Evolutionary conservation across 768 basidiomycete species (phyloP).

Genomic region (Psilocybe cubensis): DNA sequence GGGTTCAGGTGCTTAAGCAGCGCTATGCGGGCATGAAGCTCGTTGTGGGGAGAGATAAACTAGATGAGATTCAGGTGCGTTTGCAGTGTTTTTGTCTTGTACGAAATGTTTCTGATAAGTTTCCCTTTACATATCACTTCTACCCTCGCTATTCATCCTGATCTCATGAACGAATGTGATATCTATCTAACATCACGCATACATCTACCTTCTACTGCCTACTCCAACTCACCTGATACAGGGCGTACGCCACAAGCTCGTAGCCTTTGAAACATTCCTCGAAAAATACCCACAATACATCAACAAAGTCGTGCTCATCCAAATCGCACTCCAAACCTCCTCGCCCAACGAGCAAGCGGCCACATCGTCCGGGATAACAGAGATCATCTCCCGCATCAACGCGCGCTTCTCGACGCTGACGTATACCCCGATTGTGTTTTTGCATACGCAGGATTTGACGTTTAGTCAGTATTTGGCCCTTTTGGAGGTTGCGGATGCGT

Average conservation of each 20-base stretch:
- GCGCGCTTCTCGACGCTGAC: conserved; percentile 83
- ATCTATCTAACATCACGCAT: conserved; percentile 19
- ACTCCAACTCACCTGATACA: conserved; percentile 19
- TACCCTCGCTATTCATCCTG: background rate
- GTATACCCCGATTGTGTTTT: conserved; percentile 86
- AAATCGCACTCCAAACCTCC: conserved; percentile 85
- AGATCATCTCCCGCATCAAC: conserved; percentile 81
- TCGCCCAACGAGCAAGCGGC: conserved; percentile 59
- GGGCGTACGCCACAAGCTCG: conserved; percentile 83
- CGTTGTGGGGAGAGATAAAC: conserved; percentile 86
- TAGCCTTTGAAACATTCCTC: conserved; percentile 83
- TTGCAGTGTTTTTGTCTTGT: background rate
- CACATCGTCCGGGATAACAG: conserved; percentile 61
- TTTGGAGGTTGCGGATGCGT: conserved; percentile 82
- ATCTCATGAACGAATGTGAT: background rate
- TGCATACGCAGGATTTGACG: conserved; percentile 83
- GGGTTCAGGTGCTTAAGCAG: conserved; percentile 77
- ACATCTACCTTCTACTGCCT: background rate
- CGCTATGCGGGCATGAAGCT: conserved; percentile 87
- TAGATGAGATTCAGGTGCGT: conserved; percentile 75
- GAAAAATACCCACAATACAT: conserved; percentile 81
- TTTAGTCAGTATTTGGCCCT: conserved; percentile 87
- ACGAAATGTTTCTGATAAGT: background rate
- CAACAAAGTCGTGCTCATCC: conserved; percentile 82
- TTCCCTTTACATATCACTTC: background rate